These are phyloP conservation scores for Vicia sativa DNA, from an alignment of 306 rosid genomes.

Conservation along the genomic window DNA sequence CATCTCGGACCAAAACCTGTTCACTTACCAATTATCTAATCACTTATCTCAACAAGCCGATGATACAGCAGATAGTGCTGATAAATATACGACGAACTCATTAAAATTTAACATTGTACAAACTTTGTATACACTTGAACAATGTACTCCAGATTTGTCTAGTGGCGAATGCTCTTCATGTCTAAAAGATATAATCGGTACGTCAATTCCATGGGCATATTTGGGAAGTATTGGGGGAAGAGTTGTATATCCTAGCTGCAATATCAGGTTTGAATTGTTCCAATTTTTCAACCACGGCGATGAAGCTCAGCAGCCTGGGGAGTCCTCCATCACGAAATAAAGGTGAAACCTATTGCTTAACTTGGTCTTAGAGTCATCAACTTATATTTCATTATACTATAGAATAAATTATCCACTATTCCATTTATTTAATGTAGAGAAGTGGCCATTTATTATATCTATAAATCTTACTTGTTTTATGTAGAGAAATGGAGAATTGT, in stretches of 20 bases:
- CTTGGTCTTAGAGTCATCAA: too few species aligned
- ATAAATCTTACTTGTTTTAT: too few species aligned
- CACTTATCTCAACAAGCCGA: not conserved
- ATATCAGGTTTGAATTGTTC: slow-evolving; percentile 27
- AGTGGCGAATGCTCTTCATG: not conserved
- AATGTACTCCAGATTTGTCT: slow-evolving; percentile 7
- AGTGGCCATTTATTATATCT: too few species aligned
- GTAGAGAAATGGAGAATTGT: not conserved
- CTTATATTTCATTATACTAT: too few species aligned
- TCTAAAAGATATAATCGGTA: not conserved
- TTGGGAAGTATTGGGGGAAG: slow-evolving; percentile 31
- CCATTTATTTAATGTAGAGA: too few species aligned
- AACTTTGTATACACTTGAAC: slow-evolving; percentile 11
- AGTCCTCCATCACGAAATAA: too few species aligned
- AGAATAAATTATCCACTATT: too few species aligned
- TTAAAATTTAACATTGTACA: not conserved
- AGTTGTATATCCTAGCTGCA: slow-evolving; percentile 20
- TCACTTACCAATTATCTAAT: not conserved
- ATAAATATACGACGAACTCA: not conserved
- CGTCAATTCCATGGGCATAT: not conserved
- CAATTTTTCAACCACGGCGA: not conserved
- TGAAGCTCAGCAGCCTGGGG: not conserved
- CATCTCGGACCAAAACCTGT: not conserved
- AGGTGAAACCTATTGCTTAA: too few species aligned
- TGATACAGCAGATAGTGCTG: not conserved